These are phyloP conservation scores for Lactarius sp. DNA, from an alignment of 768 basidiomycete species.

Conservation along the genomic window DNA sequence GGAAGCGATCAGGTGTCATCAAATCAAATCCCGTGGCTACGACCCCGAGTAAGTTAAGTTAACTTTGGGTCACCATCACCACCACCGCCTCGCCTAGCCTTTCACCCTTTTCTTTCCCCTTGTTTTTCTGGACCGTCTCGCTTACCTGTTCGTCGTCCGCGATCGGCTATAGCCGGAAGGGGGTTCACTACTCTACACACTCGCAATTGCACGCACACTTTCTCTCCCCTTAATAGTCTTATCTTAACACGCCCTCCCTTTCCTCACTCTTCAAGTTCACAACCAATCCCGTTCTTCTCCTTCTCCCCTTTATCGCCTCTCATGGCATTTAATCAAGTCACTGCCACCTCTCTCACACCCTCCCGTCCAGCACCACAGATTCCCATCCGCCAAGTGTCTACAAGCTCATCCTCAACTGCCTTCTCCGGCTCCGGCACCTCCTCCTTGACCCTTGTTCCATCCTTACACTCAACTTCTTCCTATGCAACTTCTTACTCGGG, in stretches of 20 bases:
- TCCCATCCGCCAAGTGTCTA: conserved; percentile 49
- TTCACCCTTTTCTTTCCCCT: neutral
- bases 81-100: neutral
- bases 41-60: too few relatives aligned
- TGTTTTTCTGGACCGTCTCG: neutral
- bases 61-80: neutral
- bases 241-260: neutral
- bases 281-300: neutral
- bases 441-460: conserved; percentile 46
- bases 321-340: conserved; percentile 48
- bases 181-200: neutral
- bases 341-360: conserved; percentile 62
- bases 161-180: neutral
- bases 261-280: neutral
- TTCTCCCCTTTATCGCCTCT: conserved; percentile 4
- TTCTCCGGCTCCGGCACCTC: conserved; percentile 62
- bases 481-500: conserved; percentile 69
- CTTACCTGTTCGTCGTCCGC: neutral
- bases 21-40: too few relatives aligned
- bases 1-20: too few relatives aligned
- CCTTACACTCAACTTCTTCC: conserved; percentile 51
- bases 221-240: neutral
- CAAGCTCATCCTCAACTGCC: conserved; percentile 40
- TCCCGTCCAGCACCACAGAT: conserved; percentile 74
- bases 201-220: neutral